Percentiles rank a stretch among this genome's conserved stretches.
phyloP scores from a whole-genome alignment of 176 grass and related monocot genomes.

The Paspalum notatum region DNA sequence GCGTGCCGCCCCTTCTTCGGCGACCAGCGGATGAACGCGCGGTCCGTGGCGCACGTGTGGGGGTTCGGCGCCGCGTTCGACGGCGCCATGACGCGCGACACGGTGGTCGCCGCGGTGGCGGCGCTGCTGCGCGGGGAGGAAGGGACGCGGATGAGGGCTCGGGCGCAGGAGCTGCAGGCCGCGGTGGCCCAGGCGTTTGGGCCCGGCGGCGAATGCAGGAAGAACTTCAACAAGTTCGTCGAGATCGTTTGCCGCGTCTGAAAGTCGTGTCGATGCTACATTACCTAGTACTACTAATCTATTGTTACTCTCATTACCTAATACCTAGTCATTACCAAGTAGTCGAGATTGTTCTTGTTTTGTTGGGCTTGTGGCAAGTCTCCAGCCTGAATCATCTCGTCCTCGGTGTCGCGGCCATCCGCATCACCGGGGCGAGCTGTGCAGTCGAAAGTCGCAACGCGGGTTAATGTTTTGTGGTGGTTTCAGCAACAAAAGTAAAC shows the following conservation, averaged over 20 bases:
- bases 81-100: constrained; percentile 35
- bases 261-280: neutral
- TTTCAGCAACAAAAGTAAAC: no score
- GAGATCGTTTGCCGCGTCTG: constrained; percentile 28
- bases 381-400: no score
- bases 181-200: constrained; percentile 20
- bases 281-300: no score
- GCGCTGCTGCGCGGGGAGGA: constrained; percentile 48
- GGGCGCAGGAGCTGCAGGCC: constrained; percentile 46
- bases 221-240: constrained; percentile 48
- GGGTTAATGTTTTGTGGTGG: no score
- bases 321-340: no score
- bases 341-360: no score
- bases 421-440: no score
- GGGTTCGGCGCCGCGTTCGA: constrained; percentile 48
- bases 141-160: constrained; percentile 44
- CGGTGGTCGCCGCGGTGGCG: constrained; percentile 36
- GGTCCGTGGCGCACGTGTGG: constrained; percentile 43
- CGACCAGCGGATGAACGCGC: constrained; percentile 60
- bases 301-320: no score
- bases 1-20: constrained; percentile 64
- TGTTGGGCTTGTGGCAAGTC: no score
- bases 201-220: constrained; percentile 32
- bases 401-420: no score
- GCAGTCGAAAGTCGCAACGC: no score